Percentiles rank a stretch among this genome's conserved stretches.
Conservation (phyloP, 805 yeast genomes). For the Spathaspora girioi region DNA sequence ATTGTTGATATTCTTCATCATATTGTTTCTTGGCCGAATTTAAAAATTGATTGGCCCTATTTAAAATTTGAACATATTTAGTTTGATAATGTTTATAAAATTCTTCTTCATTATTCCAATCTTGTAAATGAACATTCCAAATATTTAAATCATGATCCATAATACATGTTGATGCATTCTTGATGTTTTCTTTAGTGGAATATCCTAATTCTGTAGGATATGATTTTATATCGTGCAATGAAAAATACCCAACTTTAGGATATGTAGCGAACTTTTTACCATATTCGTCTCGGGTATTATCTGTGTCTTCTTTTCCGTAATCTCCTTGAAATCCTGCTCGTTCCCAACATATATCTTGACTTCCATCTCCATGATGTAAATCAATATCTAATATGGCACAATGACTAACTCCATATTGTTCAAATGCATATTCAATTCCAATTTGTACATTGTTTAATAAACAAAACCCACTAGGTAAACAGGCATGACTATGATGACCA, state of each 20-base stretch:
- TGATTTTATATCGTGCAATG: slow-evolving; percentile 80
- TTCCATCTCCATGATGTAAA: slow-evolving; percentile 86
- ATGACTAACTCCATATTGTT: slow-evolving; percentile 63
- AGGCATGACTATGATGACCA: slow-evolving; percentile 83
- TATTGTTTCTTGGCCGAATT: slow-evolving; percentile 44
- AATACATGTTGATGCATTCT: slow-evolving; percentile 75
- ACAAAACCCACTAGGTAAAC: slow-evolving; percentile 84
- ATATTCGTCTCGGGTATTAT: slow-evolving; percentile 43
- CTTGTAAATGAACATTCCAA: slow-evolving; percentile 80
- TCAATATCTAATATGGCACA: slow-evolving; percentile 81
- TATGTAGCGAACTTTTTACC: slow-evolving; percentile 41
- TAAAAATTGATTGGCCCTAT: slow-evolving; percentile 65
- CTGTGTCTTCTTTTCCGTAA: slow-evolving; percentile 45
- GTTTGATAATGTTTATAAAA: slow-evolving; percentile 59
- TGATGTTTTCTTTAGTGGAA: slow-evolving; percentile 67
- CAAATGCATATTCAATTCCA: slow-evolving; percentile 72
- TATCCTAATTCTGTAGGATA: slow-evolving; percentile 80
- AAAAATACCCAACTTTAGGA: slow-evolving; percentile 76
- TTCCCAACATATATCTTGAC: slow-evolving; percentile 83
- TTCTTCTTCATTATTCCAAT: slow-evolving; percentile 60
- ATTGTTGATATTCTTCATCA: slow-evolving; percentile 31
- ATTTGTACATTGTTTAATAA: slow-evolving; percentile 77
- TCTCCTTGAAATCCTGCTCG: slow-evolving; percentile 57
- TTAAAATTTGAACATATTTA: slow-evolving; percentile 57
- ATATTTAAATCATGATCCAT: slow-evolving; percentile 73